Evolutionary conservation across 331 rosid genomes (phyloP).

Genomic region (Ulmus americana): DNA sequence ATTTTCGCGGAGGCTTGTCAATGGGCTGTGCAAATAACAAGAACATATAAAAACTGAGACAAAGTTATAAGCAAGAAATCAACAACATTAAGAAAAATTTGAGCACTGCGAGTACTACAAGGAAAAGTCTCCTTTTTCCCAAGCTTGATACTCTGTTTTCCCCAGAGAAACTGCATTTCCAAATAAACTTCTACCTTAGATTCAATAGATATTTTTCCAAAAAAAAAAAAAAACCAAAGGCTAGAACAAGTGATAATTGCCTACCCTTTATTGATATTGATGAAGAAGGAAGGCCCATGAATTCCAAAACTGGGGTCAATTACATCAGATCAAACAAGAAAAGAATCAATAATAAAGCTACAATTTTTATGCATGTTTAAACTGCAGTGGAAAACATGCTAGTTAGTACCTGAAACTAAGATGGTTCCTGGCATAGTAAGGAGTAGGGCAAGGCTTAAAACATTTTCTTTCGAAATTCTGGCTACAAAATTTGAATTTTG

Average conservation of each 20-base stretch:
- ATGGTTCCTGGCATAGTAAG: slow-evolving; percentile 88
- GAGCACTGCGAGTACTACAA: slow-evolving; percentile 47
- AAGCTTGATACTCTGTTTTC: slow-evolving; percentile 48
- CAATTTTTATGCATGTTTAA: slow-evolving; percentile 12
- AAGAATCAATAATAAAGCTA: background rate
- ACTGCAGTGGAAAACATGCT: slow-evolving; percentile 9
- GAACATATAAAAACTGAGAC: slow-evolving; percentile 16
- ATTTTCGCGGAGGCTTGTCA: slow-evolving; percentile 64
- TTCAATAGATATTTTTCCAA: background rate
- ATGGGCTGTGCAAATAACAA: slow-evolving; percentile 47
- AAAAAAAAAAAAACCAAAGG: background rate
- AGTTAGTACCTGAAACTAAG: slow-evolving; percentile 65
- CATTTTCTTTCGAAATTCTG: slow-evolving; percentile 6
- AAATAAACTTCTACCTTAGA: slow-evolving; percentile 11
- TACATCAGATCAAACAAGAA: slow-evolving; percentile 13
- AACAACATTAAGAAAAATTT: background rate
- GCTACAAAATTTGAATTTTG: slow-evolving; percentile 8
- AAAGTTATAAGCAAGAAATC: background rate
- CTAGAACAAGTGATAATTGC: background rate
- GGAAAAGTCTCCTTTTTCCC: slow-evolving; percentile 63
- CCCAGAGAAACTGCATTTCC: slow-evolving; percentile 84
- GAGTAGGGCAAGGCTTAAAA: background rate
- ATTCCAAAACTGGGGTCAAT: slow-evolving; percentile 50
- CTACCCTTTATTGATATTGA: slow-evolving; percentile 58
- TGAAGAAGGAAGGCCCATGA: slow-evolving; percentile 63